Conservation (phyloP, 306 rosid genomes). For the Parietaria judaica region DNA sequence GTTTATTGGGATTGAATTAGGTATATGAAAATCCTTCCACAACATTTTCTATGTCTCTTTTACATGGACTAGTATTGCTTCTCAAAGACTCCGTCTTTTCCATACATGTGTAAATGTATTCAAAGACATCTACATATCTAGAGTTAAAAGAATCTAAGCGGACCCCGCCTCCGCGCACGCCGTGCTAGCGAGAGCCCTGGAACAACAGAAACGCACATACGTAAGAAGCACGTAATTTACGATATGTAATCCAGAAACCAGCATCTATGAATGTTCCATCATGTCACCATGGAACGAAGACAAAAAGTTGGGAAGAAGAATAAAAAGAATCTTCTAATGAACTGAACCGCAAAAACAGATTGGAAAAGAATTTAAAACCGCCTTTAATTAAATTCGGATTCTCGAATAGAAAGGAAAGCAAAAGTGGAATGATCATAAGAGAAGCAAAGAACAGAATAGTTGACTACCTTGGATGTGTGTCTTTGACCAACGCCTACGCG, state of each 20-base stretch:
- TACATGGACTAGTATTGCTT: background rate
- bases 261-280: no score
- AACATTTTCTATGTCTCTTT: conserved; percentile 21
- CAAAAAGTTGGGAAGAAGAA: no score
- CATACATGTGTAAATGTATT: no score
- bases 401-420: background rate
- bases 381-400: background rate
- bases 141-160: conserved; percentile 22
- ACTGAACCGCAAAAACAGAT: background rate
- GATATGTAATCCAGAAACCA: no score
- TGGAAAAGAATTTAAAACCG: background rate
- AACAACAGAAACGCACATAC: background rate
- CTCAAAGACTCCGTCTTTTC: background rate
- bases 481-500: background rate
- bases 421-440: background rate
- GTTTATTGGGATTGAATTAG: conserved; percentile 19
- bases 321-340: background rate
- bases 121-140: conserved; percentile 18
- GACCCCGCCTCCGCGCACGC: conserved; percentile 38
- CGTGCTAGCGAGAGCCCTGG: conserved; percentile 49
- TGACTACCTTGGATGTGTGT: conserved; percentile 6
- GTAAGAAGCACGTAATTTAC: no score
- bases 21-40: conserved; percentile 19
- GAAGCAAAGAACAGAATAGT: background rate
- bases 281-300: no score